A percentile compares a stretch with the other conserved stretches of the same genome.
phyloP scores from a whole-genome alignment of 768 basidiomycete species.

The Panus rudis region DNA sequence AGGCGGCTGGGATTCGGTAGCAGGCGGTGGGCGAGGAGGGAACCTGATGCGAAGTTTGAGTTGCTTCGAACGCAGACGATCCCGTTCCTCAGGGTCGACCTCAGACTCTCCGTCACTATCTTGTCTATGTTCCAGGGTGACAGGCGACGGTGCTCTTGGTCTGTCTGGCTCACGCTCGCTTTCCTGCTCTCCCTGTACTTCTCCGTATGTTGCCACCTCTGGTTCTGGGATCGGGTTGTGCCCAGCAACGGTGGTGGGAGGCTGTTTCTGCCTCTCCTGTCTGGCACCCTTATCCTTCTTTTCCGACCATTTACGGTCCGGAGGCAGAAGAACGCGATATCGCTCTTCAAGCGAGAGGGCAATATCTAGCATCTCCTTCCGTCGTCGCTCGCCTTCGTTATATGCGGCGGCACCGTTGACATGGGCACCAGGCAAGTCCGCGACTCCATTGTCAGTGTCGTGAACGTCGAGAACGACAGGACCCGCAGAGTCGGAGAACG shows the following conservation, averaged over 20 bases:
- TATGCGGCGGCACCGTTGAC: constrained; percentile 30
- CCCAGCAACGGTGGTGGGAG: background rate
- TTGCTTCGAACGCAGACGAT: constrained; percentile 27
- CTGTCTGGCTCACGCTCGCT: constrained; percentile 6
- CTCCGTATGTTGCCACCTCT: background rate
- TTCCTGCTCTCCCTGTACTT: constrained; percentile 9
- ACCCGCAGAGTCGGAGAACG: constrained; percentile 37
- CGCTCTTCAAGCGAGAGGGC: constrained; percentile 63
- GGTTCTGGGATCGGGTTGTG: background rate
- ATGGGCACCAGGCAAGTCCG: constrained; percentile 27
- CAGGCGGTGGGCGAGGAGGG: constrained; percentile 16
- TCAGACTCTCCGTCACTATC: constrained; percentile 25
- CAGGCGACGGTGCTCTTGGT: constrained; percentile 3
- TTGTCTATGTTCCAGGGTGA: constrained; percentile 7
- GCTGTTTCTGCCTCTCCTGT: constrained; percentile 5
- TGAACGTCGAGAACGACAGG: constrained; percentile 22
- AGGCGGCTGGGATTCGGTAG: background rate
- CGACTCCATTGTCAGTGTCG: constrained; percentile 4
- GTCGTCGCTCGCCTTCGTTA: constrained; percentile 67
- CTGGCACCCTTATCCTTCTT: constrained; percentile 12
- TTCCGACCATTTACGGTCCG: constrained; percentile 33
- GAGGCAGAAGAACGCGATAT: constrained; percentile 67
- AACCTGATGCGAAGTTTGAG: constrained; percentile 33
- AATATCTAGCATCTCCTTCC: constrained; percentile 66
- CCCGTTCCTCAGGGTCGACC: constrained; percentile 24